A percentile compares a stretch with the other conserved stretches of the same genome.
These are phyloP conservation scores for Platanthera zijinensis DNA, from an alignment of 106 monocot species.

Conservation along the genomic window DNA sequence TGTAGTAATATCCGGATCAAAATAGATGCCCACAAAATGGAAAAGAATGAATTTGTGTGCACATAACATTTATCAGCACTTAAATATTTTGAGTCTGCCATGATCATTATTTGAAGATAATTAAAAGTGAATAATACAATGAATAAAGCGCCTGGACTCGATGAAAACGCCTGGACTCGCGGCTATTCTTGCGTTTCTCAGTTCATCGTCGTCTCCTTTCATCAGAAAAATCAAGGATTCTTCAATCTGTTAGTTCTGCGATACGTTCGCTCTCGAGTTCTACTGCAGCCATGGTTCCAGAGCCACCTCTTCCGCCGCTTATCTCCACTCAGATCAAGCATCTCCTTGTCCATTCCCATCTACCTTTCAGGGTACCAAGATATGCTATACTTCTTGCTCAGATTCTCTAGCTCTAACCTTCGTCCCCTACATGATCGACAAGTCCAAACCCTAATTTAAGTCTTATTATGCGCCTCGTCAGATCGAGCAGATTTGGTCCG, in stretches of 20 bases:
- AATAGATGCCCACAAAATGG: no score
- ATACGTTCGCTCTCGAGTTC: neutral
- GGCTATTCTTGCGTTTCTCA: no score
- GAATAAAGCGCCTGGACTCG: no score
- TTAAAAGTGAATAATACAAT: no score
- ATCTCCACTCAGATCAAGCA: conserved; percentile 70
- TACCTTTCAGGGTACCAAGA: conserved; percentile 49
- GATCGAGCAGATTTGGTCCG: conserved; percentile 71
- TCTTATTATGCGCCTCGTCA: conserved; percentile 7
- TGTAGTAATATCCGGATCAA: no score
- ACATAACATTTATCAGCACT: no score
- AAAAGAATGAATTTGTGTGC: no score
- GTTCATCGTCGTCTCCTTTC: no score
- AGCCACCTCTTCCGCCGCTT: conserved; percentile 35
- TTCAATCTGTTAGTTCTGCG: neutral
- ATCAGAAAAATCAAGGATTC: neutral
- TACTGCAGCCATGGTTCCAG: neutral
- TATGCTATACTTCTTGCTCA: neutral
- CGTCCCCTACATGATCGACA: neutral
- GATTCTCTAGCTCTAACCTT: neutral
- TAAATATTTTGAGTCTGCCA: no score
- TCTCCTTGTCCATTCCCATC: conserved; percentile 50
- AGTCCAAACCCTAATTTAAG: neutral
- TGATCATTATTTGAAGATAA: no score
- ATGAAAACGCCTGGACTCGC: no score